Percentiles rank a stretch among this genome's conserved stretches.
These are phyloP conservation scores for Zygotorulaspora danielsina DNA, from an alignment of 805 yeast species.

Conservation along the genomic window DNA sequence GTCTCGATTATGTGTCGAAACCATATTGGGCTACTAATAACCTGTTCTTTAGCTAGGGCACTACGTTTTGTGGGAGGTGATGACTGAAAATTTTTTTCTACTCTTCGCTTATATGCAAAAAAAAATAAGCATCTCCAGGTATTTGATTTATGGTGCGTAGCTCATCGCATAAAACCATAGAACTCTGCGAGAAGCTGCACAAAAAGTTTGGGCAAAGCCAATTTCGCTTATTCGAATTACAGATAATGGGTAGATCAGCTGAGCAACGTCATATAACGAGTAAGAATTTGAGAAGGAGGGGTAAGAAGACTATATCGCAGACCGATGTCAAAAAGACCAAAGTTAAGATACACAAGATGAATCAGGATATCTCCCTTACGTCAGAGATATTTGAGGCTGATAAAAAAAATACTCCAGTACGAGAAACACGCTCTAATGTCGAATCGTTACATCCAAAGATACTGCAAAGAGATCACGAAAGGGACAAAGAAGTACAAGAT, in stretches of 20 bases:
- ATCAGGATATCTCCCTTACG: conserved; percentile 16
- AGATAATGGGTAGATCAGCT: conserved; percentile 1
- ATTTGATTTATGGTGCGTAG: too few relatives aligned
- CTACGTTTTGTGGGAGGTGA: conserved; percentile 2
- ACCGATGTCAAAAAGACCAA: conserved; percentile 29
- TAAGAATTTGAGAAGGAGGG: conserved; percentile 9
- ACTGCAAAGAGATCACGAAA: conserved; percentile 26
- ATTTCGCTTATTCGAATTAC: too few relatives aligned
- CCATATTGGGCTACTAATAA: conserved; percentile 50
- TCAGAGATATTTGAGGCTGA: conserved; percentile 7
- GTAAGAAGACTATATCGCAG: conserved; percentile 16
- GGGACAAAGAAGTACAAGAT: conserved; percentile 26
- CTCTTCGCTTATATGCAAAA: background rate
- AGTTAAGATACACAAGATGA: conserved; percentile 22
- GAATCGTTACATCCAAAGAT: conserved; percentile 19
- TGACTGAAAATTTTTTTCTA: conserved; percentile 11
- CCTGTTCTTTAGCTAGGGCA: too few relatives aligned
- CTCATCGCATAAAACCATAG: too few relatives aligned
- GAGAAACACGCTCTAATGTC: background rate
- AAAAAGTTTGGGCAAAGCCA: too few relatives aligned
- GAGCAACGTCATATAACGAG: conserved; percentile 2
- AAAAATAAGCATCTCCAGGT: conserved; percentile 1
- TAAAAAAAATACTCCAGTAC: background rate
- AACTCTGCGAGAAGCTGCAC: too few relatives aligned
- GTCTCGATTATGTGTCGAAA: conserved; percentile 87